A percentile compares a stretch with the other conserved stretches of the same genome.
Conservation (phyloP, 495 filamentous ascomycete species). For the Platismatia glauca region DNA sequence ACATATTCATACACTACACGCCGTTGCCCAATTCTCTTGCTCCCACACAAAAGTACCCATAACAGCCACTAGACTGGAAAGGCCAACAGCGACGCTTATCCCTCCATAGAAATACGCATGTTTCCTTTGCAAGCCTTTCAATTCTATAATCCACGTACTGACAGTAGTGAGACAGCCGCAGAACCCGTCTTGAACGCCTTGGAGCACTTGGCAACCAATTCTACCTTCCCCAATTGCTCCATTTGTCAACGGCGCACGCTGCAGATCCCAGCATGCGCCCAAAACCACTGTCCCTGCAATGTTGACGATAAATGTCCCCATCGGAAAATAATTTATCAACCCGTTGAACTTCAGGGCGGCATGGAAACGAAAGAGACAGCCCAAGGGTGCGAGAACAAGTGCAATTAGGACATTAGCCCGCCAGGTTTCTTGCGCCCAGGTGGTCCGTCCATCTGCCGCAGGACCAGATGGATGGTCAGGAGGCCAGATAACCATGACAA, state of each 20-base stretch:
- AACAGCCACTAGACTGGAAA: background rate
- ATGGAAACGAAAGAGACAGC: background rate
- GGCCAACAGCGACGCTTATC: background rate
- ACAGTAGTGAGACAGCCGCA: constrained; percentile 86
- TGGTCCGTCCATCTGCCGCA: background rate
- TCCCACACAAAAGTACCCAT: background rate
- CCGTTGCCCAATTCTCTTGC: background rate
- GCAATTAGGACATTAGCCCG: background rate
- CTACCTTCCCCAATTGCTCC: constrained; percentile 35
- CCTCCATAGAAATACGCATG: constrained; percentile 69
- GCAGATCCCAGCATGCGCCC: background rate
- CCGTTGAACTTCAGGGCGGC: background rate
- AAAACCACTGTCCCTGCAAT: background rate
- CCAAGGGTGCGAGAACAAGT: background rate
- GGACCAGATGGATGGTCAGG: background rate
- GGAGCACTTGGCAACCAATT: constrained; percentile 68
- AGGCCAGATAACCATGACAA: background rate
- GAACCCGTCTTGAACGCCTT: constrained; percentile 85
- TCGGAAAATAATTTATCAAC: background rate
- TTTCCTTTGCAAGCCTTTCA: constrained; percentile 54
- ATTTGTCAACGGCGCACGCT: background rate
- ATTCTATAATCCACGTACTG: constrained; percentile 79
- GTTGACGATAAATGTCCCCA: background rate
- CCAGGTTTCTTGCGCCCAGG: background rate
- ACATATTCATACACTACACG: too few relatives aligned